These are phyloP conservation scores for Thecamonas trahens DNA, from an alignment of 78 protist species.

Conservation along the genomic window DNA sequence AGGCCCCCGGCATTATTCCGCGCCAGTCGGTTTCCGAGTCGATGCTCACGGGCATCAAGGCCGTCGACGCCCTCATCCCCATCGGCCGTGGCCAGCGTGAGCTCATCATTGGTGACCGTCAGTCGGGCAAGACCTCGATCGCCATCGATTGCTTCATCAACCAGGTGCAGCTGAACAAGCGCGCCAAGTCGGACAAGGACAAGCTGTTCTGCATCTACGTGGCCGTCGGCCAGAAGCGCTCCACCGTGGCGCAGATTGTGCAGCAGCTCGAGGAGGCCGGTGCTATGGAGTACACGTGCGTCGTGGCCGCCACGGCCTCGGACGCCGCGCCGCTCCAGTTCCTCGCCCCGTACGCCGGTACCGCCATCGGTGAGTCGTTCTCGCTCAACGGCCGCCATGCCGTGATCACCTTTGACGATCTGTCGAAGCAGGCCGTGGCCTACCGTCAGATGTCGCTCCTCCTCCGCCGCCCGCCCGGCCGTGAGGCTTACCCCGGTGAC, in stretches of 20 bases:
- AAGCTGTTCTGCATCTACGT: slow-evolving; percentile 61
- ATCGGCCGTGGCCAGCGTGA: slow-evolving; percentile 82
- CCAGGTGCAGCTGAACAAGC: slow-evolving; percentile 53
- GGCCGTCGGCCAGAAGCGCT: slow-evolving; percentile 73
- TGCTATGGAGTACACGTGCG: slow-evolving; percentile 46
- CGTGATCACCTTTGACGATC: slow-evolving; percentile 65
- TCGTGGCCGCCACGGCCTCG: slow-evolving; percentile 75
- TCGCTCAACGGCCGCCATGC: slow-evolving; percentile 59
- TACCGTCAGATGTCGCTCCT: slow-evolving; percentile 81
- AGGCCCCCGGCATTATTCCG: slow-evolving; percentile 71
- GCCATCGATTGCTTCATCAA: slow-evolving; percentile 64
- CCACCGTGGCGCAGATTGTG: slow-evolving; percentile 57
- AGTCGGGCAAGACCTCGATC: slow-evolving; percentile 76
- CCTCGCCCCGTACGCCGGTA: slow-evolving; percentile 71
- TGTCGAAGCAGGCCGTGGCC: slow-evolving; percentile 81
- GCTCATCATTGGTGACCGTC: slow-evolving; percentile 76
- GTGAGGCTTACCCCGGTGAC: slow-evolving; percentile 83
- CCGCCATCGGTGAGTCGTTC: slow-evolving; percentile 67
- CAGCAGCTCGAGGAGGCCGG: slow-evolving; percentile 12
- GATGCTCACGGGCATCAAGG: slow-evolving; percentile 71
- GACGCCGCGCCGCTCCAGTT: slow-evolving; percentile 74
- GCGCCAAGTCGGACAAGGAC: slow-evolving; percentile 17
- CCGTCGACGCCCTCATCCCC: slow-evolving; percentile 74
- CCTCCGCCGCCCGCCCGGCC: slow-evolving; percentile 70
- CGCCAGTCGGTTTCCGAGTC: slow-evolving; percentile 71